A percentile compares a stretch with the other conserved stretches of the same genome.
Evolutionary conservation across 164 flowering plant species (phyloP).

Genomic region (Magnolia kwangsiensis): DNA sequence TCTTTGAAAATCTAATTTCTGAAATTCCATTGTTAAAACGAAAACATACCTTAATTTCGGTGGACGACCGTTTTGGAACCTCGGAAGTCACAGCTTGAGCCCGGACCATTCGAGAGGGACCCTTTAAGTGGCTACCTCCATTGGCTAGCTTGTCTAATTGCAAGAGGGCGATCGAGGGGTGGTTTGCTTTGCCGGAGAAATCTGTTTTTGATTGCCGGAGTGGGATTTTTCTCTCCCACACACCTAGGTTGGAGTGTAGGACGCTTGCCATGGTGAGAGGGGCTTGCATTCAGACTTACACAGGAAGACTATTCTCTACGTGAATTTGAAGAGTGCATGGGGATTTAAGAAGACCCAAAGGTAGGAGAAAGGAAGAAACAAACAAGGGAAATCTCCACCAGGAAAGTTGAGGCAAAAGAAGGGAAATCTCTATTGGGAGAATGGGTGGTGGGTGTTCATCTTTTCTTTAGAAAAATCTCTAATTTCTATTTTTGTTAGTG

Average conservation of each 20-base stretch:
- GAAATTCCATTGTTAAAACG: background rate
- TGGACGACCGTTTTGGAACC: background rate
- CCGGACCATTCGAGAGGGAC: background rate
- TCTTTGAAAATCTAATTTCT: too few relatives aligned
- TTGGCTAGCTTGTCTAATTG: background rate
- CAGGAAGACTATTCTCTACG: background rate
- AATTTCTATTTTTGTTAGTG: too few relatives aligned
- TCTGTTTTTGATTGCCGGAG: background rate
- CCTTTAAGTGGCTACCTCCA: too few relatives aligned
- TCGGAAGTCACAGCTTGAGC: conserved; percentile 4
- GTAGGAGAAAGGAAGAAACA: too few relatives aligned
- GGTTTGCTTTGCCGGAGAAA: background rate
- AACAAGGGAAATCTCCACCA: background rate
- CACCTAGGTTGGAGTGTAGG: conserved; percentile 11
- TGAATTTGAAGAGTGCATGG: background rate
- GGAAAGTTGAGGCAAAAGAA: background rate
- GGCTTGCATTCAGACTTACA: background rate
- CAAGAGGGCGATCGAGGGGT: background rate
- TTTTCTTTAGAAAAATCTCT: background rate
- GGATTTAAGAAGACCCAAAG: background rate
- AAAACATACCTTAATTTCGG: background rate
- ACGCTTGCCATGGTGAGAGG: conserved; percentile 22
- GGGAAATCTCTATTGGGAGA: too few relatives aligned
- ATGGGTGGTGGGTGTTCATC: background rate
- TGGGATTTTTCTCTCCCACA: conserved; percentile 10